Evolutionary conservation across 345 rosid genomes (phyloP).

Genomic region (Acer negundo): DNA sequence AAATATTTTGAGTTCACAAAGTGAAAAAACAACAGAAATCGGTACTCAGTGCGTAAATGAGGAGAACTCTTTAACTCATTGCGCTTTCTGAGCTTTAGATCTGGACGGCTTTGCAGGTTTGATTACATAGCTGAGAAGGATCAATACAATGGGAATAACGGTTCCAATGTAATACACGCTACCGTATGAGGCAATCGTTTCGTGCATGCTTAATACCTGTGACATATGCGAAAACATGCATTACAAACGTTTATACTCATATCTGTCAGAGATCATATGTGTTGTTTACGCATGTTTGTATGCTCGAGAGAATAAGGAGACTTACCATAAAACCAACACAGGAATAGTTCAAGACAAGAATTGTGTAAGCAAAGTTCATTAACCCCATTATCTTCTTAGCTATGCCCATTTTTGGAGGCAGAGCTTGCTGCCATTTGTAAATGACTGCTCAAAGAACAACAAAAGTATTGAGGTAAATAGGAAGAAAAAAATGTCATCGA

Average conservation of each 20-base stretch:
- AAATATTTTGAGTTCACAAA: background rate
- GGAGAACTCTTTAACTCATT: conserved; percentile 35
- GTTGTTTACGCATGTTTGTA: background rate
- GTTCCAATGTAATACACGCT: conserved; percentile 89
- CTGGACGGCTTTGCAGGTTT: conserved; percentile 66
- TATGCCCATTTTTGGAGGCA: conserved; percentile 50
- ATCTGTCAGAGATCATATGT: background rate
- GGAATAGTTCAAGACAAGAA: conserved; percentile 80
- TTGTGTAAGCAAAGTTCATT: conserved; percentile 63
- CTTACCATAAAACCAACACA: conserved; percentile 91
- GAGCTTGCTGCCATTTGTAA: conserved; percentile 91
- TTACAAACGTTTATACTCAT: conserved; percentile 6
- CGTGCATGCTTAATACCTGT: conserved; percentile 82
- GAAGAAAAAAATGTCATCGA: background rate
- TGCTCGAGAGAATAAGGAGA: conserved; percentile 12
- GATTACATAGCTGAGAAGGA: conserved; percentile 62
- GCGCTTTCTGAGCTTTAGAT: conserved; percentile 60
- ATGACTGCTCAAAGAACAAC: conserved; percentile 49
- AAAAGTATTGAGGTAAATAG: background rate
- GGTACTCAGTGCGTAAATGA: background rate
- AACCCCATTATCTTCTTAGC: conserved; percentile 53
- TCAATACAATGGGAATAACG: conserved; percentile 57
- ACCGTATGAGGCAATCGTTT: conserved; percentile 63
- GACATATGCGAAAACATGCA: conserved; percentile 1
- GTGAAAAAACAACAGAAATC: conserved; percentile 1